These are phyloP conservation scores for Spizellomyces punctatus DNA, from an alignment of 192 early-diverging fungal species.

Conservation along the genomic window DNA sequence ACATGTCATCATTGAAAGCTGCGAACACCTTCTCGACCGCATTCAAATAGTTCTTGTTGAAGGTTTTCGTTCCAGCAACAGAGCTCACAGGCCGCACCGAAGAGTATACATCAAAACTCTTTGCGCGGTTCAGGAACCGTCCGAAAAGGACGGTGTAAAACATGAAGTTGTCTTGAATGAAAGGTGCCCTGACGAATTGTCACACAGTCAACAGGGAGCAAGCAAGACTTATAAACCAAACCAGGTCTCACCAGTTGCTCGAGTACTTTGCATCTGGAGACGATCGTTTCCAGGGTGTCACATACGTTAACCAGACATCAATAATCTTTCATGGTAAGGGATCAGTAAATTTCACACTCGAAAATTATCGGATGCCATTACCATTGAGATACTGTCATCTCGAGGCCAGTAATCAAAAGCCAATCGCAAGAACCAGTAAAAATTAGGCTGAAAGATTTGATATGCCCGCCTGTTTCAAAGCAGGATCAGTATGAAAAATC, in stretches of 20 bases:
- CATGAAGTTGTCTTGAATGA: constrained; percentile 41
- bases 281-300: constrained; percentile 41
- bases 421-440: constrained; percentile 38
- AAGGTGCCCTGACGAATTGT: constrained; percentile 27
- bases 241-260: constrained; percentile 13
- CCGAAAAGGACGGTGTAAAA: constrained; percentile 40
- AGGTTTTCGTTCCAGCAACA: constrained; percentile 10
- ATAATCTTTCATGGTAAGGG: background rate
- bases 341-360: too few relatives aligned
- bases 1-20: constrained; percentile 15
- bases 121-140: constrained; percentile 33
- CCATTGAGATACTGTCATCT: constrained; percentile 30
- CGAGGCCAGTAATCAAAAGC: constrained; percentile 32
- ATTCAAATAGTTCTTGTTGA: constrained; percentile 8
- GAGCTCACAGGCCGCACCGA: constrained; percentile 21
- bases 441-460: constrained; percentile 29
- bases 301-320: constrained; percentile 42
- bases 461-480: constrained; percentile 19
- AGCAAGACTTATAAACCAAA: too few relatives aligned
- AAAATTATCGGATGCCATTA: background rate
- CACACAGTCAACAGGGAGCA: background rate
- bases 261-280: constrained; percentile 1
- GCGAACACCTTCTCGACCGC: constrained; percentile 19
- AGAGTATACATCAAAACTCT: constrained; percentile 15
- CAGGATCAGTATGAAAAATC: background rate